Percentiles rank a stretch among this genome's conserved stretches.
Evolutionary conservation across 2,329 filamentous ascomycete genomes (phyloP).

Genomic region (Cladosporium sp.): DNA sequence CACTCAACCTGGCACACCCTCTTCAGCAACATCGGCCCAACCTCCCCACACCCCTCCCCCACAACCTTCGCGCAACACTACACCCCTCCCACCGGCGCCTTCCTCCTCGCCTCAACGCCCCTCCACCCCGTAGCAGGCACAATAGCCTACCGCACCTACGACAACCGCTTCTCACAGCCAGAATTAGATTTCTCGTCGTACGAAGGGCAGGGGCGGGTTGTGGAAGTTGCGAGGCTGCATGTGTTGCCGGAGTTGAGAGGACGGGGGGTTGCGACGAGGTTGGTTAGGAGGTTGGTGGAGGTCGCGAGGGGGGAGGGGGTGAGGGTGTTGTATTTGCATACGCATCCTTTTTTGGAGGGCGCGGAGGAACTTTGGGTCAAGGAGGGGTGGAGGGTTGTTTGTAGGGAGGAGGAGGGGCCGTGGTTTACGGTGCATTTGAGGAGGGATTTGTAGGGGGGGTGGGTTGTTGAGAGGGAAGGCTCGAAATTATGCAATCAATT

Average conservation of each 20-base stretch:
- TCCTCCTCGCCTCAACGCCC: slow-evolving; percentile 8
- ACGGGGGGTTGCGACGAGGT: slow-evolving; percentile 1
- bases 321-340: slow-evolving; percentile 7
- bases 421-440: slow-evolving; percentile 18
- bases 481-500: too few species aligned
- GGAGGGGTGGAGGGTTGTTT: slow-evolving; percentile 5
- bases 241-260: not conserved
- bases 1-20: slow-evolving; percentile 5
- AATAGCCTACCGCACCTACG: slow-evolving; percentile 6
- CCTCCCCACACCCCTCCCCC: slow-evolving; percentile 7
- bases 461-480: too few species aligned
- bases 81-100: slow-evolving; percentile 7
- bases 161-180: not conserved
- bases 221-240: slow-evolving; percentile 4
- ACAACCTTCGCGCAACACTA: not conserved
- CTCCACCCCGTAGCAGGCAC: not conserved
- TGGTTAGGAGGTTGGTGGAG: slow-evolving; percentile 1
- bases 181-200: not conserved
- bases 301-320: slow-evolving; percentile 3
- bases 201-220: not conserved
- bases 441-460: slow-evolving; percentile 16
- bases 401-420: slow-evolving; percentile 5
- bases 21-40: not conserved
- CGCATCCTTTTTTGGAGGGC: slow-evolving; percentile 7
- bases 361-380: slow-evolving; percentile 5